Base-by-base conservation (phyloP, 1,284 basidiomycete genomes). In the Cerrena zonata region DNA sequence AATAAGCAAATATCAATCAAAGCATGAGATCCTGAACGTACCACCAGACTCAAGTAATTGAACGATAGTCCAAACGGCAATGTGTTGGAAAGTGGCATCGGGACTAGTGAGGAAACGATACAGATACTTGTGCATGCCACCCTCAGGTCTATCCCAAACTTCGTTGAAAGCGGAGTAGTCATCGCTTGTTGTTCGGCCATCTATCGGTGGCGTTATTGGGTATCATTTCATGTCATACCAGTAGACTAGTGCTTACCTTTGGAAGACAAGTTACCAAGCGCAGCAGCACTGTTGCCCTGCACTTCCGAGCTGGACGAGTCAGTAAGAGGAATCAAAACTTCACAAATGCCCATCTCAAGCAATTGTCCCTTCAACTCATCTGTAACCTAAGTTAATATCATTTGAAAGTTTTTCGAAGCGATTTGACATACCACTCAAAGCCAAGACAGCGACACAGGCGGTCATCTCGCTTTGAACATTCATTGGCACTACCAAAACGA, bases 381-480 rank as follows among this genome's bases (percentile, higher is more conserved):
- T 94, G 51, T 25, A 26, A 54, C 53, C 38, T 55, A 53, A 50
- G 48, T 52, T 50, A 46, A 45, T 27, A 26, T 23, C 38, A 19
- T 10, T 15, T 50, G 44, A 47, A 18, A 10, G 1, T n/a, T 47
- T 38, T 44, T 18, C 50, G 21, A 37, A 43, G 46, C 2, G 39
- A 40, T 47, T n/a, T 25, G 2, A 65, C 81, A 42, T 63, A 94
- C 92, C 93, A 60, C 91, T 94, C 55, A 97, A 66, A 4, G 94
- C 94, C 55, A 97, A 70, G 13, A 97, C 94, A 18, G 96, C 96
- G 21, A 97, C 90, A 62, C 95, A 99, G 4, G 96, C 96, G 22
- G 96, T 99, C 96, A 99, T 99, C 72, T 99, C 96, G 66, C 92
- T 95, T 71, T 99, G 96, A 10, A 99, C 96, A 56, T 91, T 91